A percentile compares a stretch with the other conserved stretches of the same genome.
phyloP scores from a whole-genome alignment of 306 rosid species.

The Cyclanthera cordifolia region DNA sequence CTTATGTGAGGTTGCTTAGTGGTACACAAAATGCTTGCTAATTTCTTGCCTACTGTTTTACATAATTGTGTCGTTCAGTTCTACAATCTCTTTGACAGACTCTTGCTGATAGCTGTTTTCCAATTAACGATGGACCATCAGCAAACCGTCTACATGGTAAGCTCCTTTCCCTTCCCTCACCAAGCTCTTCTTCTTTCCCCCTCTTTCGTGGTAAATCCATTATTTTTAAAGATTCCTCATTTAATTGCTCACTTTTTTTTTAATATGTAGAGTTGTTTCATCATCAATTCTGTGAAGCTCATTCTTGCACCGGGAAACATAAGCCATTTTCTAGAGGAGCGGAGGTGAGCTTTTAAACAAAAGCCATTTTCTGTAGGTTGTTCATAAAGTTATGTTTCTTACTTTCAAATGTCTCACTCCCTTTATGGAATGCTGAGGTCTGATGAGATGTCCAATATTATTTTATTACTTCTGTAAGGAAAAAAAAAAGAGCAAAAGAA shows the following conservation, averaged over 20 bases:
- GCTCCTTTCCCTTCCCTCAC: not conserved
- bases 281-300: slow-evolving; percentile 91
- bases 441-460: not conserved
- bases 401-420: slow-evolving; percentile 7
- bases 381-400: slow-evolving; percentile 9
- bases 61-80: slow-evolving; percentile 1
- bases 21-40: not conserved
- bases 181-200: not conserved
- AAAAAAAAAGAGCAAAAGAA: not conserved
- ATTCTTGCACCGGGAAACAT: slow-evolving; percentile 64
- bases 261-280: slow-evolving; percentile 56
- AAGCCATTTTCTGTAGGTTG: slow-evolving; percentile 6
- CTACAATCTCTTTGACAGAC: slow-evolving; percentile 35
- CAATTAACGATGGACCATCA: slow-evolving; percentile 49
- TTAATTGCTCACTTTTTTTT: slow-evolving; percentile 3
- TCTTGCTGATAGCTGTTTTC: slow-evolving; percentile 75
- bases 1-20: slow-evolving; percentile 80
- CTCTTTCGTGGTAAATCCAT: not conserved
- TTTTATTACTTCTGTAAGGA: not conserved
- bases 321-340: slow-evolving; percentile 84
- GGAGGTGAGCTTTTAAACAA: slow-evolving; percentile 39
- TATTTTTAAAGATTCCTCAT: slow-evolving; percentile 7
- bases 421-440: slow-evolving; percentile 8
- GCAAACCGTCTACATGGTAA: slow-evolving; percentile 77
- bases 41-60: slow-evolving; percentile 1